phyloP scores from a whole-genome alignment of 2,329 filamentous ascomycete species.

The Orbilia ellipsospora region DNA sequence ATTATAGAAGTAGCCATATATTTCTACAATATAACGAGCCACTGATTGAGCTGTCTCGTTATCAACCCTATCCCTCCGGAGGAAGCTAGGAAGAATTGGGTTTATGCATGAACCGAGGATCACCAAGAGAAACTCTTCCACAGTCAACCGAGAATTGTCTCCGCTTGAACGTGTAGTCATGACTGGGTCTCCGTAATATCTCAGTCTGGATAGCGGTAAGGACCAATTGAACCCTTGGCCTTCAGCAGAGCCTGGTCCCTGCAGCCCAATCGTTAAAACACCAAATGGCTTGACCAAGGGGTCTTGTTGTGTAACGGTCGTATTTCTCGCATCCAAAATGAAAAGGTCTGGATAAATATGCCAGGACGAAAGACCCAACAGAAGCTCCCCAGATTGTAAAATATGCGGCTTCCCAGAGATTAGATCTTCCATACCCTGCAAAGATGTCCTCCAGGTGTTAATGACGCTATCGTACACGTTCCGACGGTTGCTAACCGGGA shows the following conservation, averaged over 20 bases:
- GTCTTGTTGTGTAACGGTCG: constrained; percentile 24
- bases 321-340: constrained; percentile 17
- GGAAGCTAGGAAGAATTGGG: constrained; percentile 1
- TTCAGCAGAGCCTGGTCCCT: constrained; percentile 4
- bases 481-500: constrained; percentile 54
- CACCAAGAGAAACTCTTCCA: constrained; percentile 22
- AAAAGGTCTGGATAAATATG: constrained; percentile 59
- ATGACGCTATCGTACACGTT: constrained; percentile 57
- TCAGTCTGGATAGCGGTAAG: constrained; percentile 24
- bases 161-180: constrained; percentile 8
- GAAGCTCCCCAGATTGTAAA: constrained; percentile 23
- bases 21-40: not conserved
- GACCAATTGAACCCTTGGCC: constrained; percentile 37
- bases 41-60: not conserved
- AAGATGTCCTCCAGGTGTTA: constrained; percentile 57
- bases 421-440: constrained; percentile 57
- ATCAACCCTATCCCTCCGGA: not conserved
- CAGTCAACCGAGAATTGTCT: constrained; percentile 17
- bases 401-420: constrained; percentile 57
- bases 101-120: constrained; percentile 8
- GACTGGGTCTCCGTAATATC: constrained; percentile 31
- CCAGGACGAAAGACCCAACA: constrained; percentile 58
- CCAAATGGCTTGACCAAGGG: constrained; percentile 11
- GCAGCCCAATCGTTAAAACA: constrained; percentile 24
- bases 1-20: not conserved